A percentile compares a stretch with the other conserved stretches of the same genome.
phyloP scores from a whole-genome alignment of 345 rosid species.

The Linum trigynum region DNA sequence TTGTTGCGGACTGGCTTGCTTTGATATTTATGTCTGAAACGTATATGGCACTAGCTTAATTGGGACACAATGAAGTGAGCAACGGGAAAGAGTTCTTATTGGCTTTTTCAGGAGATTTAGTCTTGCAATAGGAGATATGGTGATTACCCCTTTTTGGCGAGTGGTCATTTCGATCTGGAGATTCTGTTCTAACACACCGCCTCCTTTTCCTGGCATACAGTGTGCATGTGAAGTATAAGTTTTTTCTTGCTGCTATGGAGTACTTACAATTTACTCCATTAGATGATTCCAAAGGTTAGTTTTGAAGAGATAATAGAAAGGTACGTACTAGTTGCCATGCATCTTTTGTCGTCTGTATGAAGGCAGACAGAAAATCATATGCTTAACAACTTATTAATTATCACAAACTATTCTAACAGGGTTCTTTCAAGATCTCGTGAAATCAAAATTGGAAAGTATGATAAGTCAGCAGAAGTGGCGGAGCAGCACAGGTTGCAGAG shows the following conservation, averaged over 20 bases:
- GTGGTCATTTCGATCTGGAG: background rate
- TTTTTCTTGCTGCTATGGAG: constrained; percentile 87
- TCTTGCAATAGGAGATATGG: background rate
- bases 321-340: constrained; percentile 29
- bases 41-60: background rate
- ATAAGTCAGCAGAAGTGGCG: constrained; percentile 65
- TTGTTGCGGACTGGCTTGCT: background rate
- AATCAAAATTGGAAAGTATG: constrained; percentile 66
- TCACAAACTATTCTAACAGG: constrained; percentile 35
- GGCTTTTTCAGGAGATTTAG: background rate
- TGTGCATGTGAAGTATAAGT: constrained; percentile 77
- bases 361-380: constrained; percentile 1
- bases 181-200: constrained; percentile 2
- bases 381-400: constrained; percentile 8
- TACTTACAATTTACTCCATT: constrained; percentile 66
- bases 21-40: background rate
- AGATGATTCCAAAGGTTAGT: constrained; percentile 69
- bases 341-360: constrained; percentile 6
- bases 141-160: background rate
- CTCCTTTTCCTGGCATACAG: constrained; percentile 27
- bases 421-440: constrained; percentile 85
- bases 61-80: background rate
- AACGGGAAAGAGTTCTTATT: background rate
- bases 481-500: constrained; percentile 92
- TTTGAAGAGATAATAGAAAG: constrained; percentile 96